Evolutionary conservation across 495 filamentous ascomycete genomes (phyloP).

Genomic region (Daldinia childiae): DNA sequence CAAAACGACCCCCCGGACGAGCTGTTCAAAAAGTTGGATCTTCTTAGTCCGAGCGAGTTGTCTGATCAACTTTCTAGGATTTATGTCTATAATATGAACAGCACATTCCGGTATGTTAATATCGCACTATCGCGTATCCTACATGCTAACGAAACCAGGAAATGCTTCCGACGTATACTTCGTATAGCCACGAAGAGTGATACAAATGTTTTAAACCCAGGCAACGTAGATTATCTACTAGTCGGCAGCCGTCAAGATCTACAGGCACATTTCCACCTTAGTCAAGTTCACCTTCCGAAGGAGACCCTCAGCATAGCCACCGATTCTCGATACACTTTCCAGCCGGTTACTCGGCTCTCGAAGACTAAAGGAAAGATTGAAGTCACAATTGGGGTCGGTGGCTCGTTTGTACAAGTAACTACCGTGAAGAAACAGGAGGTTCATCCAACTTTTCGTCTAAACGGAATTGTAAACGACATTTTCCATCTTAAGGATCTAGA

Average conservation of each 20-base stretch:
- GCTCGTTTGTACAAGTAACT: constrained; percentile 73
- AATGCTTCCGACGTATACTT: constrained; percentile 69
- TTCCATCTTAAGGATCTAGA: constrained; percentile 71
- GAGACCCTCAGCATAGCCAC: constrained; percentile 72
- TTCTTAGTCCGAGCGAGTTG: constrained; percentile 67
- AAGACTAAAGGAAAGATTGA: constrained; percentile 73
- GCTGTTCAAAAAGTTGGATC: constrained; percentile 64
- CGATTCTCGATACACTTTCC: constrained; percentile 69
- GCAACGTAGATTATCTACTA: constrained; percentile 69
- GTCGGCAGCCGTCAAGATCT: constrained; percentile 68
- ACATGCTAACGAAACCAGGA: constrained; percentile 48
- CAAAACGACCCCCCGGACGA: constrained; percentile 68
- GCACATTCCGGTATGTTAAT: constrained; percentile 58
- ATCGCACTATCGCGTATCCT: constrained; percentile 3
- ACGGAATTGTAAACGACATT: constrained; percentile 71
- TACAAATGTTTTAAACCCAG: constrained; percentile 63
- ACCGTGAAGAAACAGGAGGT: constrained; percentile 73
- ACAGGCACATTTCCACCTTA: constrained; percentile 70
- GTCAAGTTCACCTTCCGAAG: constrained; percentile 69
- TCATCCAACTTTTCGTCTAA: constrained; percentile 63
- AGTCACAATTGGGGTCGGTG: constrained; percentile 70
- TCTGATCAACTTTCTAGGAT: constrained; percentile 62
- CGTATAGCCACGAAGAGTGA: constrained; percentile 65
- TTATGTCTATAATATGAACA: constrained; percentile 78
- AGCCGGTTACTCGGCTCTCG: constrained; percentile 68